phyloP scores from a whole-genome alignment of 2,329 filamentous ascomycete genomes.

The Phialocephala subalpina region DNA sequence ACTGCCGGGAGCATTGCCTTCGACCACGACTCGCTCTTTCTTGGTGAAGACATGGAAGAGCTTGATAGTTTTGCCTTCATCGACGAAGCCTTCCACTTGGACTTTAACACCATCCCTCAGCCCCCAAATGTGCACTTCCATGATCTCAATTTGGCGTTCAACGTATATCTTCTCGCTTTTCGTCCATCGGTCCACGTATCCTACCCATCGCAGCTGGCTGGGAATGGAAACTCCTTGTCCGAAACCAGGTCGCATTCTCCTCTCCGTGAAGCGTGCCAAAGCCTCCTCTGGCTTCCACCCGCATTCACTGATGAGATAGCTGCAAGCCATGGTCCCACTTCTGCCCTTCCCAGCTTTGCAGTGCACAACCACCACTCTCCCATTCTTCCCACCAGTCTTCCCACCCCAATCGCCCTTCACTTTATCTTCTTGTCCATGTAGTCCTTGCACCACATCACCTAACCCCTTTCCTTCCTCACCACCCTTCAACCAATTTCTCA shows the following conservation, averaged over 20 bases:
- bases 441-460: conserved; percentile 2
- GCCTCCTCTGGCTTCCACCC: conserved; percentile 72
- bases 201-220: conserved; percentile 86
- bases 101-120: conserved; percentile 88
- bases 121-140: conserved; percentile 92
- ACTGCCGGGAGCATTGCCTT: conserved; percentile 61
- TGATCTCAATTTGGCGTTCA: conserved; percentile 82
- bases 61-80: conserved; percentile 90
- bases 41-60: conserved; percentile 81
- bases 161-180: conserved; percentile 78
- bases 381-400: conserved; percentile 23
- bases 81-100: conserved; percentile 81
- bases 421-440: conserved; percentile 16
- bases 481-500: conserved; percentile 85
- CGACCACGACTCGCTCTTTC: conserved; percentile 74
- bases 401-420: conserved; percentile 39
- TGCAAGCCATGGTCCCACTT: conserved; percentile 86
- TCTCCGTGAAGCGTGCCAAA: conserved; percentile 74
- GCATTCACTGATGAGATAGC: conserved; percentile 90
- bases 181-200: conserved; percentile 90
- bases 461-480: conserved; percentile 32
- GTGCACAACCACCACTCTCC: conserved; percentile 86
- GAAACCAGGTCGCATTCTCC: conserved; percentile 89
- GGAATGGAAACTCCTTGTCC: conserved; percentile 92
- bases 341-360: conserved; percentile 97